Conservation (phyloP, 1,139 yeast genomes). For the Zhuliangozyma blackwelliae region DNA sequence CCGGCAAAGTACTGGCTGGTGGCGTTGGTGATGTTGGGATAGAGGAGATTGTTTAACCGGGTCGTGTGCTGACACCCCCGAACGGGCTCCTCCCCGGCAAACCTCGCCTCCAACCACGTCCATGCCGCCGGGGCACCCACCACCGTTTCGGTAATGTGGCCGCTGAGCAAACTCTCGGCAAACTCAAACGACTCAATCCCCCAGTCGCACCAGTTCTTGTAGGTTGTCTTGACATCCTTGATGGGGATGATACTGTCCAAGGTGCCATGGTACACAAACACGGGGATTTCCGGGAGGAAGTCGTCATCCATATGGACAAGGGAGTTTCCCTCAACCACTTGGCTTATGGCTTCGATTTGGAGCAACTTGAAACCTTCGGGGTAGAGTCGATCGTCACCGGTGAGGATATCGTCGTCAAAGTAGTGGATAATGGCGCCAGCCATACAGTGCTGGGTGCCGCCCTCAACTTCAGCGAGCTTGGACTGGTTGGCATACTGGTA, state of each 20-base stretch:
- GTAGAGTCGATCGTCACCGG: conserved; percentile 15
- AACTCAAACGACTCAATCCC: conserved; percentile 29
- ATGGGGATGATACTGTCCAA: conserved; percentile 28
- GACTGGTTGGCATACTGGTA: conserved; percentile 1
- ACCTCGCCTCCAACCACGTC: conserved; percentile 19
- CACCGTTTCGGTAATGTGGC: conserved; percentile 23
- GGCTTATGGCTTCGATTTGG: conserved; percentile 9
- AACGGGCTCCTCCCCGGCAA: conserved; percentile 5
- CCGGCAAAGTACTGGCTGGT: conserved; percentile 3
- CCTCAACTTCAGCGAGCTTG: conserved; percentile 1
- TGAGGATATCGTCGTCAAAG: conserved; percentile 12
- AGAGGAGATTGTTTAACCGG: conserved; percentile 6
- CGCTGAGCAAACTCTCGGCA: conserved; percentile 19
- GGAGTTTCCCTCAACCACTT: conserved; percentile 18
- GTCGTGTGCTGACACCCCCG: conserved; percentile 7
- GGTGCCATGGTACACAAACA: conserved; percentile 31
- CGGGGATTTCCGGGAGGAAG: conserved; percentile 26
- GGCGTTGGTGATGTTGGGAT: conserved; percentile 2
- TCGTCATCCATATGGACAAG: conserved; percentile 11
- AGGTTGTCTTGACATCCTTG: conserved; percentile 18
- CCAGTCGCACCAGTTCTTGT: conserved; percentile 27
- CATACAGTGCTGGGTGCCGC: conserved; percentile 10
- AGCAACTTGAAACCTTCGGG: conserved; percentile 17
- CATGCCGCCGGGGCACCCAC: conserved; percentile 29
- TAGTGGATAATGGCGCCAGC: conserved; percentile 9